phyloP scores from a whole-genome alignment of 1,284 basidiomycete species.

The Fomes fomentarius region DNA sequence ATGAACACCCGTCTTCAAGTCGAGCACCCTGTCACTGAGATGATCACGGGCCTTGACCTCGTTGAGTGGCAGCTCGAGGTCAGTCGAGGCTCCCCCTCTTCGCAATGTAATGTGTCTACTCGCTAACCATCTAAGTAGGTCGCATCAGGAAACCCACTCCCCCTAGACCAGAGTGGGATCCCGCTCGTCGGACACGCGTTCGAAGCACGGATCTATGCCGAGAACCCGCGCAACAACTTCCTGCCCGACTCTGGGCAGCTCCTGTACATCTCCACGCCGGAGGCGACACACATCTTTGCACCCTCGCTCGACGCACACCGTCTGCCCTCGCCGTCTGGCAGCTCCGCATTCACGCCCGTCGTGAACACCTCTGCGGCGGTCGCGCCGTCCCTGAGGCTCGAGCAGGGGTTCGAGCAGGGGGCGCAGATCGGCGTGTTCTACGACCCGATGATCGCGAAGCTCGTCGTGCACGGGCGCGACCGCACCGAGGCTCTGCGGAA shows the following conservation, averaged over 20 bases:
- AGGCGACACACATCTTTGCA: conserved; percentile 68
- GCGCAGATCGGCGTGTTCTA: conserved; percentile 93
- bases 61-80: conserved; percentile 95
- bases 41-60: conserved; percentile 91
- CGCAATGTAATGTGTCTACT: neutral
- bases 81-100: too few species aligned
- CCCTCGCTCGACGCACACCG: conserved; percentile 41
- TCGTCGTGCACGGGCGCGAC: conserved; percentile 90
- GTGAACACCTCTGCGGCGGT: conserved; percentile 46
- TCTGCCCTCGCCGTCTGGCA: conserved; percentile 26
- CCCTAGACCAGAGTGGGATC: conserved; percentile 76
- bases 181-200: conserved; percentile 91
- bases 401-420: conserved; percentile 87
- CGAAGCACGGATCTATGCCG: conserved; percentile 96
- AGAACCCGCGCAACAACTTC: conserved; percentile 93
- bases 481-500: conserved; percentile 85
- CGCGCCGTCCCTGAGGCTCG: conserved; percentile 77
- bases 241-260: conserved; percentile 89
- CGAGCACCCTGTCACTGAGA: conserved; percentile 95
- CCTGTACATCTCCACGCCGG: conserved; percentile 78
- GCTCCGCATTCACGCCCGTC: conserved; percentile 30
- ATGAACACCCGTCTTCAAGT: conserved; percentile 96
- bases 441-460: conserved; percentile 93
- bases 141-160: conserved; percentile 86
- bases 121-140: conserved; percentile 47